Percentiles rank a stretch among this genome's conserved stretches.
Evolutionary conservation across 495 filamentous ascomycete genomes (phyloP).

Genomic region (Aspergillus baeticus): DNA sequence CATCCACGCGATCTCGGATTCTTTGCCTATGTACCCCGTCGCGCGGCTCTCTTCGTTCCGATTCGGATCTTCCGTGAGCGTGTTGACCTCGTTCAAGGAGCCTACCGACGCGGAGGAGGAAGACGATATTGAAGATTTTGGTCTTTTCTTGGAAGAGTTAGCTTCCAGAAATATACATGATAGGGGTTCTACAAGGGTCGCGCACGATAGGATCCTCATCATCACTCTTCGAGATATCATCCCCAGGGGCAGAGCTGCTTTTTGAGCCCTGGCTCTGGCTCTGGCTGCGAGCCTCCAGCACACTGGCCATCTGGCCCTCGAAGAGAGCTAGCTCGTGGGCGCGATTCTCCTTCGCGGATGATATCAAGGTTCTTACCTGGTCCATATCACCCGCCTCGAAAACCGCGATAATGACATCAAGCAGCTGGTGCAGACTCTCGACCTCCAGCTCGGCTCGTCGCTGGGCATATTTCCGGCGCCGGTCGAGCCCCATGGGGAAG

Average conservation of each 20-base stretch:
- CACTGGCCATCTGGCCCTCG: too few species aligned
- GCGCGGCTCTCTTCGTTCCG: conserved; percentile 38
- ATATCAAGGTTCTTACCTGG: neutral
- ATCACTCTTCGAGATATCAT: neutral
- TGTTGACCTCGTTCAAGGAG: conserved; percentile 55
- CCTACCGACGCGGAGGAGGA: conserved; percentile 47
- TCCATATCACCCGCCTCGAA: neutral
- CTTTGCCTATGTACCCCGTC: conserved; percentile 60
- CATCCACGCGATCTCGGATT: conserved; percentile 63
- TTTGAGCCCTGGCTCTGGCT: neutral
- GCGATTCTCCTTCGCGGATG: neutral
- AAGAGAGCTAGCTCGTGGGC: neutral
- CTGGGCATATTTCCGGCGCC: neutral
- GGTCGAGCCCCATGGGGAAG: conserved; percentile 1
- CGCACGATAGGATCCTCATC: neutral
- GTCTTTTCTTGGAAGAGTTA: too few species aligned
- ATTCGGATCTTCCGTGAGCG: conserved; percentile 55
- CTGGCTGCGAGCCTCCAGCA: too few species aligned
- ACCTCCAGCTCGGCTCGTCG: neutral
- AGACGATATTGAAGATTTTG: too few species aligned
- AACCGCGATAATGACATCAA: neutral
- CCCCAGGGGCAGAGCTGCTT: neutral
- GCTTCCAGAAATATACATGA: too few species aligned
- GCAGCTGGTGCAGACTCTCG: neutral
- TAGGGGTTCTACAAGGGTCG: too few species aligned